A percentile compares a stretch with the other conserved stretches of the same genome.
Conservation (phyloP, 192 early-diverging fungal genomes). For the Backusella tuberculispora region DNA sequence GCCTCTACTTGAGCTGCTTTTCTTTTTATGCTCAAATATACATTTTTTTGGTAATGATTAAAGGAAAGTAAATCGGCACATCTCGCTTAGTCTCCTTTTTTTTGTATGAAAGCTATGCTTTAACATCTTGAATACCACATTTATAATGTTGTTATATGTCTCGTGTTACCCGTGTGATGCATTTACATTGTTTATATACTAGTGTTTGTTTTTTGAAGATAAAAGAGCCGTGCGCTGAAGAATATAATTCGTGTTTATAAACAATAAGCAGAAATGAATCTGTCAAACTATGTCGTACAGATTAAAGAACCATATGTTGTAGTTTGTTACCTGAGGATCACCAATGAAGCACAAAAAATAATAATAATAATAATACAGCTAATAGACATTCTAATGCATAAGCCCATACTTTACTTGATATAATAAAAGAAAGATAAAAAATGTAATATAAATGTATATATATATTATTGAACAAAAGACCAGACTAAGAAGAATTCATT, state of each 20-base stretch:
- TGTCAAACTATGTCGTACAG: constrained; percentile 2
- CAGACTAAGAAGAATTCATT: neutral
- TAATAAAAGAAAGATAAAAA: neutral
- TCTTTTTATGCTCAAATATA: neutral
- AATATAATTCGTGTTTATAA: constrained; percentile 4
- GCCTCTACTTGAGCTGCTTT: neutral
- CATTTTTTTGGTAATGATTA: neutral
- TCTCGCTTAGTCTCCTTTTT: too few relatives aligned
- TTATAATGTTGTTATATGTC: neutral
- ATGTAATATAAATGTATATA: neutral
- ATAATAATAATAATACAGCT: neutral
- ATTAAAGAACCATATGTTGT: neutral
- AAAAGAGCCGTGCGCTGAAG: neutral
- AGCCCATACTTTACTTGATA: neutral
- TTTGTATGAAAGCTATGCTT: neutral
- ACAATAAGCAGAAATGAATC: constrained; percentile 1
- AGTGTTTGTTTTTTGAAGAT: constrained; percentile 10
- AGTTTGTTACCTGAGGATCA: neutral
- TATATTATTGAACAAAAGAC: neutral
- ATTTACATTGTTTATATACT: constrained; percentile 3
- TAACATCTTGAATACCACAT: neutral
- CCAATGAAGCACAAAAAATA: constrained; percentile 9
- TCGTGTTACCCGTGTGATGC: neutral
- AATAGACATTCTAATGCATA: neutral
- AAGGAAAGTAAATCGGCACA: too few relatives aligned